Conservation (phyloP, 345 rosid genomes). For the Hirschfeldia incana region DNA sequence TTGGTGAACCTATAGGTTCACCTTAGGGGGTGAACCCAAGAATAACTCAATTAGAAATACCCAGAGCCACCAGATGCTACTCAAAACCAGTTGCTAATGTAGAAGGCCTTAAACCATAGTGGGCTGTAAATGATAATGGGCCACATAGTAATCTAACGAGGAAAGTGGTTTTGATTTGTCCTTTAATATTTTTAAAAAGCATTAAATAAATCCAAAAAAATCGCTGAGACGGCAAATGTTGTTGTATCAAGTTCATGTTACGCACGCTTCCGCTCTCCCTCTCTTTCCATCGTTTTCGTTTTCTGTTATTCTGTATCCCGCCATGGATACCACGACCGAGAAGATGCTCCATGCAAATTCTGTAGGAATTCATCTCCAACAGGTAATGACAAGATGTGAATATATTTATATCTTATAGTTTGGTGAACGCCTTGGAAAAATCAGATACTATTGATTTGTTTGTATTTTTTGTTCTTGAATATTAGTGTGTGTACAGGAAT, state of each 20-base stretch:
- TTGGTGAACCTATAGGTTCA: too few relatives aligned
- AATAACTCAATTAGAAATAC: neutral
- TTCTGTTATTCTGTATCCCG: neutral
- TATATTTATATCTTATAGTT: neutral
- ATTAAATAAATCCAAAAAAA: neutral
- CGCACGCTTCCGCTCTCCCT: conserved; percentile 21
- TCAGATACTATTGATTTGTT: neutral
- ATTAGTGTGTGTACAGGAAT: neutral
- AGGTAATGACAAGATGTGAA: conserved; percentile 1
- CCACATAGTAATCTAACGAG: neutral
- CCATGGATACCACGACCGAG: conserved; percentile 31
- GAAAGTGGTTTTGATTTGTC: neutral
- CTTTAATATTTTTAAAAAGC: neutral
- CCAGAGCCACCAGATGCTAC: neutral
- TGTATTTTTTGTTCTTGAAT: too few relatives aligned
- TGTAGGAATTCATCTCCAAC: neutral
- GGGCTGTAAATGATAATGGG: neutral
- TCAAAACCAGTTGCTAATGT: neutral
- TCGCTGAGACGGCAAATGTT: conserved; percentile 12
- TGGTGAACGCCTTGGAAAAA: conserved; percentile 8
- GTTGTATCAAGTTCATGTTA: conserved; percentile 24
- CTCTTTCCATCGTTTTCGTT: neutral
- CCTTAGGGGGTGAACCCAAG: too few relatives aligned
- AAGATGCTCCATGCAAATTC: neutral
- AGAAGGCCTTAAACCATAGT: neutral